A percentile compares a stretch with the other conserved stretches of the same genome.
These are phyloP conservation scores for Asparagopsis taxiformis DNA, from an alignment of 31 red algal species.

Conservation along the genomic window DNA sequence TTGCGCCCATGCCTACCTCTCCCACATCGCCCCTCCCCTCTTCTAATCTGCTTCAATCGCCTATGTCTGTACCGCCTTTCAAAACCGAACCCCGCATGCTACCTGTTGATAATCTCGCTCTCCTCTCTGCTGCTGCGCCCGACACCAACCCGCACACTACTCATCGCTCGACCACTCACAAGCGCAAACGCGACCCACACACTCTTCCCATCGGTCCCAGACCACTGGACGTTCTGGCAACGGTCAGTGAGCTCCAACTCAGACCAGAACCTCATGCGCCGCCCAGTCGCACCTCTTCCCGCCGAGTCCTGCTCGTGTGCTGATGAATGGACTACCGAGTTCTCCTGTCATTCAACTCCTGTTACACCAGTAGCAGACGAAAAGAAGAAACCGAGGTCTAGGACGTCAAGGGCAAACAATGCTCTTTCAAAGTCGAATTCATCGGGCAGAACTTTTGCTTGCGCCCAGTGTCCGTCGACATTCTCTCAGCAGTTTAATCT, in stretches of 20 bases:
- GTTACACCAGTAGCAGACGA: no score
- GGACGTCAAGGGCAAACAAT: no score
- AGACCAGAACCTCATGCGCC: not conserved
- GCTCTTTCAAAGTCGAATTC: not conserved
- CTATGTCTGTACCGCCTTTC: not conserved
- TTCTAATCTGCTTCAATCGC: not conserved
- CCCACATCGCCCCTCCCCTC: not conserved
- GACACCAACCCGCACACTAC: no score
- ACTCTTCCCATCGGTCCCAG: not conserved
- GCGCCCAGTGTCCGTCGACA: constrained; percentile 53
- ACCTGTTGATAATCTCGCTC: no score
- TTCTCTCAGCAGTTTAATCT: constrained; percentile 80
- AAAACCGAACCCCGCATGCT: not conserved
- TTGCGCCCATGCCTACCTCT: not conserved
- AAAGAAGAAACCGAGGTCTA: no score
- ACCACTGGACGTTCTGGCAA: constrained; percentile 56
- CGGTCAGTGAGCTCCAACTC: constrained; percentile 39
- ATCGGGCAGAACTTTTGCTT: constrained; percentile 22
- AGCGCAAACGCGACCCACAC: constrained; percentile 3
- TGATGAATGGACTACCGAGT: no score
- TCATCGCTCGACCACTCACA: no score
- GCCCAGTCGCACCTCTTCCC: no score
- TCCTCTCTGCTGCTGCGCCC: no score
- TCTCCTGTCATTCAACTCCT: no score
- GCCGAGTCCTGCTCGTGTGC: no score